A percentile compares a stretch with the other conserved stretches of the same genome.
Conservation (phyloP, 345 rosid genomes). For the Pseudoturritis turrita region DNA sequence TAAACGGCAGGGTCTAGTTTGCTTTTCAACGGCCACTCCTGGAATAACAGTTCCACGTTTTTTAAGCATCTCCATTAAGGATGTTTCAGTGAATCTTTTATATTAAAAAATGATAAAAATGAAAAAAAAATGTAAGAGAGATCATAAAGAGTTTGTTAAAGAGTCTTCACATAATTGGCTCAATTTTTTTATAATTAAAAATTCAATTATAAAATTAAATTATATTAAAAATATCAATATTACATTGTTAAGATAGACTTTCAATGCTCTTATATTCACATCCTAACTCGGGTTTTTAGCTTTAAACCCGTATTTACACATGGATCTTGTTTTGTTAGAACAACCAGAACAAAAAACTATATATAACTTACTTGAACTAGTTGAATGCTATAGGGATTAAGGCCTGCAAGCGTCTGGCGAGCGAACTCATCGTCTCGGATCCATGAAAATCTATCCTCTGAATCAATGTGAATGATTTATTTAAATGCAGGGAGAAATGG, state of each 20-base stretch:
- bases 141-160: no score
- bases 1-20: constrained; percentile 58
- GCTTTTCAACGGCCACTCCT: constrained; percentile 91
- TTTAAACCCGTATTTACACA: no score
- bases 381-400: constrained; percentile 54
- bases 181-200: no score
- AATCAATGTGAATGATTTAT: neutral
- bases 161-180: no score
- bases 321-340: neutral
- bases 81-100: no score
- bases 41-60: neutral
- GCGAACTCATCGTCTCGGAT: constrained; percentile 69
- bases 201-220: no score
- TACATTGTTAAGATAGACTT: no score
- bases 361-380: constrained; percentile 47
- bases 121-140: no score
- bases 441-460: constrained; percentile 80
- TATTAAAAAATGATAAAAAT: no score
- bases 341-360: neutral
- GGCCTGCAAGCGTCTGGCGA: constrained; percentile 74
- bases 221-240: no score
- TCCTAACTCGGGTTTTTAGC: neutral
- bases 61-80: no score
- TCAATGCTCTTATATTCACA: no score
- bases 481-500: neutral